These are phyloP conservation scores for Penicillium robsamsonii DNA, from an alignment of 495 filamentous ascomycete genomes.

Conservation along the genomic window DNA sequence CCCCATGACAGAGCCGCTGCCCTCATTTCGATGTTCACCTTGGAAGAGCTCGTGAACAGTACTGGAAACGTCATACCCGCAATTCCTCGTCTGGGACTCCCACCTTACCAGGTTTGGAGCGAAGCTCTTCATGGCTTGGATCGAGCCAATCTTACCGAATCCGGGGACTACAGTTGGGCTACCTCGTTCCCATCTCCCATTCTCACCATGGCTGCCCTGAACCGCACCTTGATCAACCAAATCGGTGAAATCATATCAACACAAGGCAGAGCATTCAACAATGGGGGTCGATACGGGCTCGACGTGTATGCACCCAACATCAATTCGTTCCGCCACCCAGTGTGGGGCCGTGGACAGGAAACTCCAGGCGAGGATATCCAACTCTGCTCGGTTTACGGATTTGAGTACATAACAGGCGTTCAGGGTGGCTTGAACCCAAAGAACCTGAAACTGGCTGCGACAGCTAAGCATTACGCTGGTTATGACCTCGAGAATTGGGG, in stretches of 20 bases:
- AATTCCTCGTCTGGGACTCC: conserved; percentile 56
- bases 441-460: conserved; percentile 56
- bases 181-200: conserved; percentile 65
- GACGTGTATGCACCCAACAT: conserved; percentile 70
- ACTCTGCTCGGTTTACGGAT: conserved; percentile 52
- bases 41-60: conserved; percentile 58
- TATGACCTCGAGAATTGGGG: conserved; percentile 66
- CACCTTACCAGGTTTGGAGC: conserved; percentile 48
- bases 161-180: conserved; percentile 54
- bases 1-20: conserved; percentile 48
- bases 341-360: conserved; percentile 63
- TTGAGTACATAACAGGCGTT: conserved; percentile 58
- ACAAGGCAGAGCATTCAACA: conserved; percentile 67
- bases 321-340: conserved; percentile 62
- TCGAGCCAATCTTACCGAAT: conserved; percentile 49
- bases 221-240: conserved; percentile 56
- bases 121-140: conserved; percentile 60
- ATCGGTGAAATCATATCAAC: conserved; percentile 58
- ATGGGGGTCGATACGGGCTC: conserved; percentile 54
- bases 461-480: conserved; percentile 63
- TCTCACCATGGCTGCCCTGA: conserved; percentile 57
- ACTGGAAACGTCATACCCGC: conserved; percentile 54
- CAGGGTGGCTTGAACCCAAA: conserved; percentile 51
- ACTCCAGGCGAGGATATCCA: conserved; percentile 63
- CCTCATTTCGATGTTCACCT: conserved; percentile 43